Evolutionary conservation across 1,284 basidiomycete genomes (phyloP), one percentile per base, ranked within the genome.

Genomic region (Agroathelia rolfsii): DNA sequence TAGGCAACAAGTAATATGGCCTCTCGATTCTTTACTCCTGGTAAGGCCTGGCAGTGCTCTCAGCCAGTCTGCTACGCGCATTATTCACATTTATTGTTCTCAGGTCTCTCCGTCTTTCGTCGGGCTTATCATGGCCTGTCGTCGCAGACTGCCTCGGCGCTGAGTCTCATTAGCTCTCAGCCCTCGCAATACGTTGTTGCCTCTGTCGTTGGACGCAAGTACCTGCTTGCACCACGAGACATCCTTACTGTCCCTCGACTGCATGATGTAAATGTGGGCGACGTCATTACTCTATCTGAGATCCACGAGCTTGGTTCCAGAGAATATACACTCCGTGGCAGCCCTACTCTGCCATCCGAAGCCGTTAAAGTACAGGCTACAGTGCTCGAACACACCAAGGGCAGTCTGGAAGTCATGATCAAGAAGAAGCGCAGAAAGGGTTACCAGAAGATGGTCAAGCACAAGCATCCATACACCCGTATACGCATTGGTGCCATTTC

Each of bases 361-460:
- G 60, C 72, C 28, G 78, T 95, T 40, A 65, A 68, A 39, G 82
- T 93, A 25, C 68, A 82, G 41, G 82, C 90, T 13, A 94, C 90
- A 11, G 90, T 98, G 9, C 63, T 97, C 28, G 94, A 98, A 59
- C 92, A 98, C 54, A 97, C 94, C 22, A 95, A 93, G 59, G 86
- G 88, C 11, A 73, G 72, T 30, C 80, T 97, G 79, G 86, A 94
- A 59, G 72, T 69, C 44, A 85, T 89, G 34, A 73, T 92, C 57
- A 95, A 96, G 65, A 94, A 92, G 69, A 98, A 97, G 69, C 66
- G 90, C 57, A 80, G 94, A 76, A 97, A 97, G 67, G 92, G 93
- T 10, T 32, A 32, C 43, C 62, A 72, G 55, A 80, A 76, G 57
- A 81, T 77, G 6, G 72, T 87, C 45, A 71, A 76, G 52, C 84